Base-by-base conservation (phyloP, 2,329 filamentous ascomycete species). In the Parafenestella ontariensis region DNA sequence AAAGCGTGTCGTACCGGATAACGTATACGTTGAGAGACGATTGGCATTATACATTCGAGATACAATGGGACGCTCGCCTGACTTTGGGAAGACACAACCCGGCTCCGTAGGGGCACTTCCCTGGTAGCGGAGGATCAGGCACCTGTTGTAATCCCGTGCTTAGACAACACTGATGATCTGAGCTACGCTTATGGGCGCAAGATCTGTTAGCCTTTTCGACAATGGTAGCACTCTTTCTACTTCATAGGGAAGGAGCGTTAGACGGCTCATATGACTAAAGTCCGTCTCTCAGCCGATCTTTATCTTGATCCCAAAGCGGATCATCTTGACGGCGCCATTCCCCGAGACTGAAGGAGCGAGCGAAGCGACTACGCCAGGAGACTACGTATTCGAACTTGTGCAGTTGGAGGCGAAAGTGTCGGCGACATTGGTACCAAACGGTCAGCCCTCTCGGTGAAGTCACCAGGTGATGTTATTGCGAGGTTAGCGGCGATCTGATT, bases 181-280 rank as follows among this genome's bases (percentile, higher is more conserved):
- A 23, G 21, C 46, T 43, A 42, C 31, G 17, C 17, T 10, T n/a
- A 26, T 34, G 18, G 20, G 40, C 41, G 29, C 40, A 47, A 46
- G 23, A 48, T 26, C 23, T 26, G 31, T 23, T 9, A 46, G 24
- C 2, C 18, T 34, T n/a, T 15, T 23, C 15, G 17, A 42, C 33
- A 29, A 29, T 18, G 23, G 40, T 23, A 31, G 33, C 24, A 40
- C 18, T 20, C 21, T 26, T 28, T 29, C 2, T 17, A 29, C 44
- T 42, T 29, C 29, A 40, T 40, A 41, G 20, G 48, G 15, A 21
- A 46, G 33, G 45, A 41, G 17, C 45, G 20, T 17, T 39, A 34
- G 17, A 48, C 6, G 20, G 20, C 9, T 24, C 55, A 58, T 21
- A 34, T 51, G 52, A 58, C 55, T 29, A 11, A 11, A 26, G 15